These are phyloP conservation scores for Camellia granthamiana DNA, from an alignment of 148 eudicot species.

Conservation along the genomic window DNA sequence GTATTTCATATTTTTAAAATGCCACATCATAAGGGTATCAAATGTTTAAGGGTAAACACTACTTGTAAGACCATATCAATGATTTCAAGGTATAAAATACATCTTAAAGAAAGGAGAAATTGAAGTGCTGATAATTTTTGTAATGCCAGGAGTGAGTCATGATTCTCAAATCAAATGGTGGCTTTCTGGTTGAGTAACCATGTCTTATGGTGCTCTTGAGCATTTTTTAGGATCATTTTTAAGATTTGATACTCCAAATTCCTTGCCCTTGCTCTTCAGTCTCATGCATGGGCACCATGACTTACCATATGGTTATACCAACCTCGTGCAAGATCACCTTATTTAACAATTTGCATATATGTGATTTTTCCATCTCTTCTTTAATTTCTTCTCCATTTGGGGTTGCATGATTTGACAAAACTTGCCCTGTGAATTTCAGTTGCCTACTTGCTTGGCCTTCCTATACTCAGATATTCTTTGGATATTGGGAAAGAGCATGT, in stretches of 20 bases:
- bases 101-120: slow-evolving; percentile 1
- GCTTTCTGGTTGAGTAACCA: background rate
- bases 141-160: background rate
- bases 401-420: slow-evolving; percentile 5
- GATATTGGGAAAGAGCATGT: slow-evolving; percentile 97
- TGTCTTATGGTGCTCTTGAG: slow-evolving; percentile 5
- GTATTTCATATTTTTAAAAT: too few relatives aligned
- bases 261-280: background rate
- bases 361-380: background rate
- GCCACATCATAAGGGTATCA: too few relatives aligned
- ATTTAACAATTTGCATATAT: background rate
- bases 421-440: slow-evolving; percentile 38
- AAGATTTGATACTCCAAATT: too few relatives aligned
- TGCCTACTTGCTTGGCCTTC: slow-evolving; percentile 89
- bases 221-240: background rate
- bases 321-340: background rate
- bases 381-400: background rate
- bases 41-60: too few relatives aligned
- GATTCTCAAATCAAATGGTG: background rate
- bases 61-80: too few relatives aligned
- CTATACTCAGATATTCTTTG: slow-evolving; percentile 84
- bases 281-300: background rate
- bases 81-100: background rate
- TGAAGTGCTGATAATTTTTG: background rate
- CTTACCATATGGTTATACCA: background rate